Percentiles rank a stretch among this genome's conserved stretches.
Evolutionary conservation across 1,139 yeast species (phyloP).

Genomic region (Nakaseomyces uthaithaninus): DNA sequence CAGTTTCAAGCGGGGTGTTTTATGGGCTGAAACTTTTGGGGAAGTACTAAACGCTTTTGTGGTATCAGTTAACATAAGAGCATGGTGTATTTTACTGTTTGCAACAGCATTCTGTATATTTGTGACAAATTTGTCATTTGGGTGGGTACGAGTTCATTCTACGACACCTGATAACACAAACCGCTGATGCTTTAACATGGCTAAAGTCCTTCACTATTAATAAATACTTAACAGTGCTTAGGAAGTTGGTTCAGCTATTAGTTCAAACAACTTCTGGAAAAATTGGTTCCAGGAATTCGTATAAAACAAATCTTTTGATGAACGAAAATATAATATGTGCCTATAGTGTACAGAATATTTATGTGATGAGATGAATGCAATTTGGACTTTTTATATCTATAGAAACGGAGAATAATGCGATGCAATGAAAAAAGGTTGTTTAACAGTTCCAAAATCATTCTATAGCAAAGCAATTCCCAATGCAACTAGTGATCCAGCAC

Average conservation of each 20-base stretch:
- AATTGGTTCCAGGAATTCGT: no score
- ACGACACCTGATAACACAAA: not conserved
- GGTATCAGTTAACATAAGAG: conserved; percentile 55
- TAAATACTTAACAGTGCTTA: no score
- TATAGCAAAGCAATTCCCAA: conserved; percentile 13
- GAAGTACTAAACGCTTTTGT: conserved; percentile 53
- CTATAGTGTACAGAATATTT: conserved; percentile 3
- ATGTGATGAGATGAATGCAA: conserved; percentile 3
- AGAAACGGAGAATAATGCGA: not conserved
- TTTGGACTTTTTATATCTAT: not conserved
- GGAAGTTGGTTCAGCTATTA: no score
- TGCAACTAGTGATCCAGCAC: conserved; percentile 11
- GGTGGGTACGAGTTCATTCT: not conserved
- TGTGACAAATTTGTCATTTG: not conserved
- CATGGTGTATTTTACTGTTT: conserved; percentile 39
- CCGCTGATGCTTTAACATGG: no score
- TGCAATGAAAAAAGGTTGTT: not conserved
- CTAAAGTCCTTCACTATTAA: no score
- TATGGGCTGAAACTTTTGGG: conserved; percentile 59
- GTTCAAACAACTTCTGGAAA: no score
- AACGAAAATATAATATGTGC: not conserved
- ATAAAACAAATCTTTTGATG: not conserved
- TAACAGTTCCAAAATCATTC: not conserved
- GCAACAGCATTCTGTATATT: conserved; percentile 31
- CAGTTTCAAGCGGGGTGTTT: conserved; percentile 33